These are phyloP conservation scores for Glycine soja DNA, from an alignment of 306 rosid species.

Conservation along the genomic window DNA sequence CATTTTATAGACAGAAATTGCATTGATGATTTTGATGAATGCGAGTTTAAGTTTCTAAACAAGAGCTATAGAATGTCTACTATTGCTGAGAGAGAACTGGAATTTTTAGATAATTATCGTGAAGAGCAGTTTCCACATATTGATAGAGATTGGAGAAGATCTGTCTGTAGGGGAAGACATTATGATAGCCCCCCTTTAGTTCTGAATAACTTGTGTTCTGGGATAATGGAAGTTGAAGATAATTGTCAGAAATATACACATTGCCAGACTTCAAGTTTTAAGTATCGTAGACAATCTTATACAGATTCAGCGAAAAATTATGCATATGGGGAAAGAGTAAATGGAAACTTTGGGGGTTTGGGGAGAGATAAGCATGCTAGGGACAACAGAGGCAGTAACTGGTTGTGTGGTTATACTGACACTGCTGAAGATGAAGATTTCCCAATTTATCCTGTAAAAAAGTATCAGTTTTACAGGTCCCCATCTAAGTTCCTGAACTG, in stretches of 20 bases:
- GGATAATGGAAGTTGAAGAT: slow-evolving; percentile 57
- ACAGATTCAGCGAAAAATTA: slow-evolving; percentile 46
- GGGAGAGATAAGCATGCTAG: slow-evolving; percentile 44
- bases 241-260: slow-evolving; percentile 42
- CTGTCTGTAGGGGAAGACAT: slow-evolving; percentile 51
- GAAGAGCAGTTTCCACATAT: slow-evolving; percentile 46
- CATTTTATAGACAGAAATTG: slow-evolving; percentile 47
- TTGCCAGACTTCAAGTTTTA: slow-evolving; percentile 39
- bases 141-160: slow-evolving; percentile 49
- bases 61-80: slow-evolving; percentile 45
- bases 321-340: slow-evolving; percentile 46
- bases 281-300: slow-evolving; percentile 47
- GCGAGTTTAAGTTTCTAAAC: slow-evolving; percentile 46
- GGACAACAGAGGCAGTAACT: slow-evolving; percentile 47
- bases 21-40: slow-evolving; percentile 48
- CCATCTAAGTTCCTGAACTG: slow-evolving; percentile 55
- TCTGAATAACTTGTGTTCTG: slow-evolving; percentile 51
- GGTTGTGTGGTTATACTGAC: slow-evolving; percentile 49
- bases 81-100: slow-evolving; percentile 45
- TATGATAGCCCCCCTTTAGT: slow-evolving; percentile 33
- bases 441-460: slow-evolving; percentile 46
- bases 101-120: slow-evolving; percentile 39
- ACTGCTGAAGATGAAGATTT: slow-evolving; percentile 51
- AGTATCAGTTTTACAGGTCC: slow-evolving; percentile 45
- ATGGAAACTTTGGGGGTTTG: slow-evolving; percentile 44